Evolutionary conservation across 768 basidiomycete genomes (phyloP), one percentile per base, ranked within the genome.

Genomic region (Scleroderma citrinum): DNA sequence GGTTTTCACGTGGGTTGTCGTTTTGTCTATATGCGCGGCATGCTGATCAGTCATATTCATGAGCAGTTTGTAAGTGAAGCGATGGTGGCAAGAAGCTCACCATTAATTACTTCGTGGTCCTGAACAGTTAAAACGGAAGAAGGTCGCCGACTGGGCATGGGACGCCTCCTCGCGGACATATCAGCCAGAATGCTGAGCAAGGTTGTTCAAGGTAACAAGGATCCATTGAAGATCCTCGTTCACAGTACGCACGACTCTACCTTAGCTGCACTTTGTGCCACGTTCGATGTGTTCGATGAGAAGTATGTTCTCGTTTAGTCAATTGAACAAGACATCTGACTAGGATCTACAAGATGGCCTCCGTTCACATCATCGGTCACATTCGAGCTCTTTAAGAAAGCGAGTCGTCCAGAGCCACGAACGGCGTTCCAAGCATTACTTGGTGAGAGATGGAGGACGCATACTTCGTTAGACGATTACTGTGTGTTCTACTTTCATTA

Each of bases 141-240:
- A 70, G 84, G 87, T 47, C 76, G 84, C 1, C 74, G 81, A 34
- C 69, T 92, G 5, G 87, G 85, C 1, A 83, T 90, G 84, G 90
- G 89, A 1, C 80, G 77, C 10, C 71, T 91, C 11, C 74, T 92
- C 3, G 70, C 74, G 7, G 85, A 87, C 42, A 61, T 91, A 35
- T 67, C 75, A n/a, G 58, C 62, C 24, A 82, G 80, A 58, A 83
- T 91, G 78, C 72, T 80, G 48, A 61, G 64, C 38, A 86, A 87
- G 62, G 71, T 73, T 1, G 63, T 71, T 8, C 56, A 70, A 24
- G 73, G 70, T 8, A 65, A 66, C 8, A 57, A 66, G 4, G 77
- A 83, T 51, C 73, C 78, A 10, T 60, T 82, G 47, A 83, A 82
- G 59, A 69, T 90, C 26, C 76, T 86, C 5, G 75, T 90, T 3